A percentile compares a stretch with the other conserved stretches of the same genome.
These are phyloP conservation scores for Sphagnurus paluster DNA, from an alignment of 1,284 basidiomycete genomes.

Conservation along the genomic window DNA sequence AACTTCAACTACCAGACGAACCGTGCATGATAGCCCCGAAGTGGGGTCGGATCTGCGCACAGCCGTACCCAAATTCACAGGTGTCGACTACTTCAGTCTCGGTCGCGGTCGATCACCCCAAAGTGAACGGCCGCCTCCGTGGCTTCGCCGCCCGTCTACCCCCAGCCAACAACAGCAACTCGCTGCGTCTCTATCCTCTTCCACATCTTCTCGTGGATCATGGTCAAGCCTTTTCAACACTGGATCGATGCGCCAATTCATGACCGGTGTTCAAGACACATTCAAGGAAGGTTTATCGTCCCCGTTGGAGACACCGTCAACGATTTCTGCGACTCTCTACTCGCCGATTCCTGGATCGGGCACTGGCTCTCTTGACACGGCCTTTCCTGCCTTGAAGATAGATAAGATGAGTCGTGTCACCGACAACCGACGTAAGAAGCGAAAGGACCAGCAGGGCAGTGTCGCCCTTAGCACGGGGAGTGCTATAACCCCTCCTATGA, in stretches of 20 bases:
- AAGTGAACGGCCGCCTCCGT: slow-evolving; percentile 29
- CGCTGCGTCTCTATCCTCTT: slow-evolving; percentile 37
- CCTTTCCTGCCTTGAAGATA: slow-evolving; percentile 28
- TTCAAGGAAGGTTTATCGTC: slow-evolving; percentile 43
- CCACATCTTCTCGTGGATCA: slow-evolving; percentile 63
- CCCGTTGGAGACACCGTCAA: slow-evolving; percentile 32
- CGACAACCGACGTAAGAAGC: slow-evolving; percentile 15
- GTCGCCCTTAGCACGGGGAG: slow-evolving; percentile 13
- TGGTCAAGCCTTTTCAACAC: slow-evolving; percentile 76
- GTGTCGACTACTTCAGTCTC: slow-evolving; percentile 51
- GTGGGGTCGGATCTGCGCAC: slow-evolving; percentile 2
- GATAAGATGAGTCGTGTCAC: slow-evolving; percentile 14
- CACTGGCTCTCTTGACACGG: neutral
- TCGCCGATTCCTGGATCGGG: neutral
- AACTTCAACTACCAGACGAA: neutral
- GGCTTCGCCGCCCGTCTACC: slow-evolving; percentile 38
- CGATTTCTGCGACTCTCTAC: neutral
- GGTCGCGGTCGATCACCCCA: slow-evolving; percentile 28
- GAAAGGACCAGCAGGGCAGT: slow-evolving; percentile 25
- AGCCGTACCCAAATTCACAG: slow-evolving; percentile 21
- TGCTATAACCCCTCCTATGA: slow-evolving; percentile 27
- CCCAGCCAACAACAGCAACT: slow-evolving; percentile 28
- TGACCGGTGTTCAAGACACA: slow-evolving; percentile 53
- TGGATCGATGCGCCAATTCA: slow-evolving; percentile 62
- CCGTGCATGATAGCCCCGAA: slow-evolving; percentile 5